Base-by-base conservation (phyloP, 1,284 basidiomycete species). In the Cutaneotrichosporon sp. region DNA sequence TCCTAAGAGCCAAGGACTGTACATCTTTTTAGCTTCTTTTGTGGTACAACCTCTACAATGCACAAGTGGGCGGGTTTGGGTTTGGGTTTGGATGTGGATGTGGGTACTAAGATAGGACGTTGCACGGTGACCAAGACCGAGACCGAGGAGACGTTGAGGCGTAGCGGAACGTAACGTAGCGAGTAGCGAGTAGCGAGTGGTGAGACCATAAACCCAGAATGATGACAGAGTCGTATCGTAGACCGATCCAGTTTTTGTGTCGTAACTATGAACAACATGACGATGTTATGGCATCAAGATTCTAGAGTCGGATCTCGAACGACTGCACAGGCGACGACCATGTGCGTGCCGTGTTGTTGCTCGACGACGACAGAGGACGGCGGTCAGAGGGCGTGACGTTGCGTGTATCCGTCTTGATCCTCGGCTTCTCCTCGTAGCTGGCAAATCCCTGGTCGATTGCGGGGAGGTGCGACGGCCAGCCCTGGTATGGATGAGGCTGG, bases 311-410 rank as follows among this genome's bases (percentile, higher is more conserved):
- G 31, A 65, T 53, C 21, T 59, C 61, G 49, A 65, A 65, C 22
- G 26, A 46, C 52, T 62, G 64, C 9, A 62, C 64, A 6, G 61
- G 61, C 34, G 64, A 65, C 32, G 51, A 31, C 61, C 61, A 62
- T 26, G 56, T 38, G 38, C 47, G 61, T 11, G 30, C 58, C 11
- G 62, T 62, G 55, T 56, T 40, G 34, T 36, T 56, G 62, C 62
- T 62, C 5, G 60, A 60, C 4, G 65, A 60, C 16, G 63, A 62
- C 26, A 62, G 47, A 2, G 65, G 65, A 26, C 63, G 60, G 34
- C 58, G 55, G 14, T 57, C 61, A 8, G 36, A 22, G n/a, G 62
- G 56, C 16, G 60, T 51, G 31, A 50, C 31, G 31, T 61, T 40
- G 21, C 62, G 66, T 22, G 60, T n/a, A 26, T 62, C 59, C 40